Base-by-base conservation (phyloP, 148 eudicot genomes). In the Polygonum aviculare region DNA sequence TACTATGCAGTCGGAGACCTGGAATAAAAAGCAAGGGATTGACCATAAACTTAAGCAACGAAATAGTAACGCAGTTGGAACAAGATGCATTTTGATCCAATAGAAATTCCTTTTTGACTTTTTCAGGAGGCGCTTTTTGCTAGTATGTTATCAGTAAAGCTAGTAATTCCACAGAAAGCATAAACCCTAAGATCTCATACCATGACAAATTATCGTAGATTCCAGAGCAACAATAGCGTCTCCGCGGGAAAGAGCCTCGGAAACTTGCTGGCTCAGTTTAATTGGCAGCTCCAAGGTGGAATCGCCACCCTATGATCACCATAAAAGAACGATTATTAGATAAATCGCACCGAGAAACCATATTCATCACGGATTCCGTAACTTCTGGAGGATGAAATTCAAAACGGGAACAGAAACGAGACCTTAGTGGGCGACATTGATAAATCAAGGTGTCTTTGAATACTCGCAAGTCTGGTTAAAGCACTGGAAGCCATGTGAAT, bases 141-240 rank as follows among this genome's bases (percentile, higher is more conserved):
- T 50, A 50, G 55, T 16, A 50, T 50, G 2, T 50, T 0, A 14
- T 12, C 19, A 50, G 5, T n/a, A 54, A n/a, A 54, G 9, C 11
- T 44, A 44, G 47, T 44, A 44, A 39, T 6, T 54, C 26, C 38
- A 60, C 35, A 60, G 26, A 60, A 60, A 31, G 69, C 69, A 26
- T 60, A 60, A 60, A 31, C 45, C 72, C 45, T 67, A 67, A 38
- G 36, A 67, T 36, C 44, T 36, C 76, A 62, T 83, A 94, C 98
- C 98, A 84, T 95, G 98, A 73, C 90, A 87, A 65, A 95, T 95
- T 39, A 95, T 92, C 22, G 98, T 95, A 39, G 98, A 95, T 75
- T 95, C 98, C 14, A 95, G 85, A 57, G 97, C 98, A 77, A 95
- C 96, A 82, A 95, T 93, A 1, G 94, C 81, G 74, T 84, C 84